Evolutionary conservation across 225 moss, liverwort and hornwort species (phyloP).

Genomic region (Neckera pumila): DNA sequence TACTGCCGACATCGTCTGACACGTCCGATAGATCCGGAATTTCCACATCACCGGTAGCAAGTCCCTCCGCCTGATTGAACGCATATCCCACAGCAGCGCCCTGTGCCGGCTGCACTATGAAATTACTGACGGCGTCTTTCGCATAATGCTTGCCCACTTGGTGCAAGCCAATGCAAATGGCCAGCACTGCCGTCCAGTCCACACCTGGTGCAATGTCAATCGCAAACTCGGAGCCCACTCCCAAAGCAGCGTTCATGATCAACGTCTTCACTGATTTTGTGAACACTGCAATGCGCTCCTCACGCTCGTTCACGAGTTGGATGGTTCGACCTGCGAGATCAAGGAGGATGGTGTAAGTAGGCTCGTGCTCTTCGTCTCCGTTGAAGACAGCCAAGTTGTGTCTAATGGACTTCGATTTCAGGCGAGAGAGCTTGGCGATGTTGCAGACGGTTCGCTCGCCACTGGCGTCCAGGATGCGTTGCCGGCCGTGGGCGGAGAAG

Average conservation of each 20-base stretch:
- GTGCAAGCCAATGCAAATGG: constrained; percentile 40
- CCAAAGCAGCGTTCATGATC: constrained; percentile 29
- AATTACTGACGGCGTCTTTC: constrained; percentile 30
- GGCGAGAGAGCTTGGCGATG: constrained; percentile 25
- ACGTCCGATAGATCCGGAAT: neutral
- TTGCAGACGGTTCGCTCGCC: constrained; percentile 11
- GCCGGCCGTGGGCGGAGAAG: constrained; percentile 30
- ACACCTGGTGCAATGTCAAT: constrained; percentile 52
- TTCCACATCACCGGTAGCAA: neutral
- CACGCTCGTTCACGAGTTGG: constrained; percentile 27
- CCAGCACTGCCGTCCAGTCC: constrained; percentile 41
- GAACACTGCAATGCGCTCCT: constrained; percentile 34
- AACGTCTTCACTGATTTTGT: constrained; percentile 24
- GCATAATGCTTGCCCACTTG: constrained; percentile 37
- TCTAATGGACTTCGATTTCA: constrained; percentile 26
- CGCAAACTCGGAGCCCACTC: constrained; percentile 40
- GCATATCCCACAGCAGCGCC: constrained; percentile 11
- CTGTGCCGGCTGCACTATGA: constrained; percentile 9
- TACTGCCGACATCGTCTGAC: neutral
- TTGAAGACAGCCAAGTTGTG: constrained; percentile 29
- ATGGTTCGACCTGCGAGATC: constrained; percentile 32
- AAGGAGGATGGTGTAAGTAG: constrained; percentile 20
- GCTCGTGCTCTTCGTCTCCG: constrained; percentile 31
- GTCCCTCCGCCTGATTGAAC: neutral
- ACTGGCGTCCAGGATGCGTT: constrained; percentile 14